Evolutionary conservation across 768 basidiomycete species (phyloP), one percentile per base, ranked within the genome.

Genomic region (Dioszegia crocea): DNA sequence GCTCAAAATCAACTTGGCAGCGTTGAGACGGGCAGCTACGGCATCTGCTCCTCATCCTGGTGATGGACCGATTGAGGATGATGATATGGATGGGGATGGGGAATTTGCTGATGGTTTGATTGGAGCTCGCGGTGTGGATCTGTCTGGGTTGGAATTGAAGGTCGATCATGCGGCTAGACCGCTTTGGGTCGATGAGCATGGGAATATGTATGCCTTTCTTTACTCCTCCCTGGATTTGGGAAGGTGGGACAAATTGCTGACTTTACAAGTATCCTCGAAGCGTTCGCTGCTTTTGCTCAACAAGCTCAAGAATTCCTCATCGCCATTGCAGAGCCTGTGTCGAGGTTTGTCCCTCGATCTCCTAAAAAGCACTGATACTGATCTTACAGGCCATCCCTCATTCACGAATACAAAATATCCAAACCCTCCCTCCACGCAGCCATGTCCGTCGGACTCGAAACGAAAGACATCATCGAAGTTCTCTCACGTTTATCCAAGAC

Each of bases 361-460:
- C 27, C 12, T n/a, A 10, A 3, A 21, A 26, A 12, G 46, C 9
- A 5, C 12, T 31, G 8, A n/a, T 19, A 53, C 55, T 55, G 9
- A 56, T 38, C 33, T 8, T n/a, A 27, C 65, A 94, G 94, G 81
- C 96, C 96, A 52, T 86, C 91, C 47, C 91, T 94, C 79, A 93
- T 98, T 63, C 94, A 99, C 80, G 96, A 98, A 81, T 99, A 98
- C 83, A 91, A 94, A 79, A 85, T 99, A 74, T 98, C 94, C 57
- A 88, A 92, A 44, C 96, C 98, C 78, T 98, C 94, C 17, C 81
- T 99, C 16, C 98, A 99, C 77, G 96, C 96, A 60, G 96, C 96
- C 49, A 94, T 99, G 62, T 97, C 94, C 14, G 96, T 99, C 60
- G 96, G 96, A 27, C 80, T 99, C 27, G 91, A 98, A 76, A 98